Evolutionary conservation across 768 basidiomycete genomes (phyloP), one percentile per base, ranked within the genome.

Genomic region (Pisolithus microcarpus): DNA sequence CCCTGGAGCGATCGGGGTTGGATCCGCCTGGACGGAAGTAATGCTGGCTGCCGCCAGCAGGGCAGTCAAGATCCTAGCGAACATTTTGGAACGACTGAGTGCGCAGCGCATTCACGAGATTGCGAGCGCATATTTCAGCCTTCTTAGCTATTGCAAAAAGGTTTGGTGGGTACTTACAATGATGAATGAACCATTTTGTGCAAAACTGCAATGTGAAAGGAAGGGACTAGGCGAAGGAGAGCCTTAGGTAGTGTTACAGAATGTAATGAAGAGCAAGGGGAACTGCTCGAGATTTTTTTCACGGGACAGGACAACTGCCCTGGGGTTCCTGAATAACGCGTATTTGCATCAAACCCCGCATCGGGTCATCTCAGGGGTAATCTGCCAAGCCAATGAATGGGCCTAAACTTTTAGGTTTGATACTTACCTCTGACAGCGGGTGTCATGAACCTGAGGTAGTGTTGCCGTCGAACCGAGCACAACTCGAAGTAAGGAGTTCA

Each of bases 1-100:
- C 7, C 73, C 72, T 21, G 90, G 87, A 23, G 65, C 73, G 46
- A 61, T 74, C 38, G 90, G 89, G 7, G 55, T 64, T 16, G 81
- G 79, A 37, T 81, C 78, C 15, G 85, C 85, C 46, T 65, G 72
- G n/a, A 70, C 79, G 34, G 67, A 49, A 48, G 46, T 7, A 16
- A 72, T 59, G 44, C 71, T 58, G 26, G 71, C 61, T 31, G 60
- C 44, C 16, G 67, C 58, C 23, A 72, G 42, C 7, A 67, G 34
- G 37, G 60, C 24, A 6, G 43, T 37, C 16, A 65, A 59, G 24
- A 56, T 16, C 11, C 46, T 52, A 5, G 37, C 40, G 49, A 66
- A 46, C 65, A 66, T 62, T 38, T 38, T 58, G 42, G 51, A 34
- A 52, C n/a, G 38, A 52, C 42, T 16, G 54, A 45, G 49, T 42